Percentiles rank a stretch among this genome's conserved stretches.
These are phyloP conservation scores for Aspergillus glaucus DNA, from an alignment of 2,329 filamentous ascomycete species.

Conservation along the genomic window DNA sequence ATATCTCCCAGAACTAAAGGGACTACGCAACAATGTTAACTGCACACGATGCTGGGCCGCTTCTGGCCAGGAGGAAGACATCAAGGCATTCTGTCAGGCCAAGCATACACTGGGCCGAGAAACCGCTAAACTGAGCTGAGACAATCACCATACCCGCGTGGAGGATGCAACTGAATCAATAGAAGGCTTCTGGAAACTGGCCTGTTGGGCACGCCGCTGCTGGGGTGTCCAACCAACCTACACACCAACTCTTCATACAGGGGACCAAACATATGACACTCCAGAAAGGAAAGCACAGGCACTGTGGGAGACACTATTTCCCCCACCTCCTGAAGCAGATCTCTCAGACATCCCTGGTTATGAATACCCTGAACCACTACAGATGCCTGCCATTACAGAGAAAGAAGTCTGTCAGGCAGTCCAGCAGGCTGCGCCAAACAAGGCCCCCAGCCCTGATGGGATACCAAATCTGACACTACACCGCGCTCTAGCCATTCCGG, in stretches of 20 bases:
- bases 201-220: not conserved
- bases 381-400: conserved; percentile 2
- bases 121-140: not conserved
- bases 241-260: conserved; percentile 1
- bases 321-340: not conserved
- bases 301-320: conserved; percentile 2
- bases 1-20: not conserved
- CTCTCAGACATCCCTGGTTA: not conserved
- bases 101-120: not conserved
- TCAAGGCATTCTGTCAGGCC: not conserved
- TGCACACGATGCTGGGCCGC: not conserved
- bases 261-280: not conserved
- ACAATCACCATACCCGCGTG: not conserved
- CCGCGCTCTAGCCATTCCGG: not conserved
- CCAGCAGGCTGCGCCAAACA: not conserved
- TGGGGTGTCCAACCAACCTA: not conserved
- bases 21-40: not conserved
- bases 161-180: not conserved
- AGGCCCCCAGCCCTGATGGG: conserved; percentile 5
- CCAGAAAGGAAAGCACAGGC: not conserved
- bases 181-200: not conserved
- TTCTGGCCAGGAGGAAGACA: not conserved
- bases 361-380: not conserved
- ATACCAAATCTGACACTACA: conserved; percentile 5
- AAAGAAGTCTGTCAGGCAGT: conserved; percentile 5